A percentile compares a stretch with the other conserved stretches of the same genome.
phyloP scores from a whole-genome alignment of 2,329 filamentous ascomycete species.

The Trichoderma pleuroti region DNA sequence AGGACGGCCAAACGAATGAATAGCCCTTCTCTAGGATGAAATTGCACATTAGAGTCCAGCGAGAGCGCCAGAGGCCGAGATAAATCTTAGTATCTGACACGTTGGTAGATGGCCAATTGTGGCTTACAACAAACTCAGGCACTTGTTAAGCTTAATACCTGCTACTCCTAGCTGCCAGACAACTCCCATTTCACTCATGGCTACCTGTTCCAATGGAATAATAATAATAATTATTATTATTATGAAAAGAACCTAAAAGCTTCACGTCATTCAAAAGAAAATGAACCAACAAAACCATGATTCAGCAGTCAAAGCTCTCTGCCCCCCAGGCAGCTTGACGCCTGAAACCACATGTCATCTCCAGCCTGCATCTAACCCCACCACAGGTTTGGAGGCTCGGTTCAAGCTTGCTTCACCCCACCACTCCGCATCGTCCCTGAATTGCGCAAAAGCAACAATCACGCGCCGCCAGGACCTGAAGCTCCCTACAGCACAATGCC shows the following conservation, averaged over 20 bases:
- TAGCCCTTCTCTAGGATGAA: not conserved
- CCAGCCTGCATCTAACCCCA: constrained; percentile 11
- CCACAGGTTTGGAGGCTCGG: not conserved
- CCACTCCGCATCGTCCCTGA: constrained; percentile 6
- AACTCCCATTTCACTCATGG: not conserved
- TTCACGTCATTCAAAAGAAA: not conserved
- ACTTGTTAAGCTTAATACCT: not conserved
- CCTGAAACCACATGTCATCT: not conserved
- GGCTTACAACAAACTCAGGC: not conserved
- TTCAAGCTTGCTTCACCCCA: constrained; percentile 4
- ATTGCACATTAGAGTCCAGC: not conserved
- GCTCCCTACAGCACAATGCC: constrained; percentile 36
- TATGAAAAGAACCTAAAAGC: not conserved
- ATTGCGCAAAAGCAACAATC: not conserved
- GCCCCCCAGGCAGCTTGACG: not conserved
- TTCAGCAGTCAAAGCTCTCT: not conserved
- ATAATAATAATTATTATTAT: not conserved
- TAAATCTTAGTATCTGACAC: not conserved
- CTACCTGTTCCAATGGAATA: not conserved
- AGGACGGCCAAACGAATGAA: not conserved
- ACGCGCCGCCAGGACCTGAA: not conserved
- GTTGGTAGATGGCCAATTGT: not conserved
- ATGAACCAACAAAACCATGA: not conserved
- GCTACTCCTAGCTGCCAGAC: not conserved
- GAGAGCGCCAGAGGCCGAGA: not conserved